A percentile compares a stretch with the other conserved stretches of the same genome.
Evolutionary conservation across 768 basidiomycete species (phyloP).

Genomic region (Mycena rebaudengoi): DNA sequence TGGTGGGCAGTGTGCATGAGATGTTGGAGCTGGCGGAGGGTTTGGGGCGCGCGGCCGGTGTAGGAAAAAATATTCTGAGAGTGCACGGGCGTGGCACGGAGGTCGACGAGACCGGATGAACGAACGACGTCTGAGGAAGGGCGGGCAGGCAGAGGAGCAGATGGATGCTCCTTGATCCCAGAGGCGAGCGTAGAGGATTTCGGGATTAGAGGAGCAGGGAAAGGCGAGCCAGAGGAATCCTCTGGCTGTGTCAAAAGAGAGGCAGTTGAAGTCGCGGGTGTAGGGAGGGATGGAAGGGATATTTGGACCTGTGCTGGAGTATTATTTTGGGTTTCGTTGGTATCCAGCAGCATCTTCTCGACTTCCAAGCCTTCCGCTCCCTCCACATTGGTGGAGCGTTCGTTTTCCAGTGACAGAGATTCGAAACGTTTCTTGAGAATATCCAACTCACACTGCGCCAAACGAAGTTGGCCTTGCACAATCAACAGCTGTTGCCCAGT

Average conservation of each 20-base stretch:
- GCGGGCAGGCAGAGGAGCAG: constrained; percentile 14
- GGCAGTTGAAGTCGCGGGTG: not conserved
- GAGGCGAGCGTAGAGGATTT: too few species aligned
- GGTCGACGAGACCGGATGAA: constrained; percentile 14
- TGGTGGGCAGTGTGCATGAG: constrained; percentile 54
- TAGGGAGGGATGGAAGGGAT: not conserved
- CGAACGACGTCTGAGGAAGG: constrained; percentile 22
- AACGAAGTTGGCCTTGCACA: constrained; percentile 37
- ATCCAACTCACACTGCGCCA: constrained; percentile 40
- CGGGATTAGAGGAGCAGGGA: too few species aligned
- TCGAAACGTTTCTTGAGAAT: constrained; percentile 40
- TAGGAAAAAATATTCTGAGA: not conserved
- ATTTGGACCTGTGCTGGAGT: not conserved
- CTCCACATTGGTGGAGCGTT: constrained; percentile 3
- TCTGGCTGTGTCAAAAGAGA: not conserved
- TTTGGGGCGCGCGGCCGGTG: constrained; percentile 39
- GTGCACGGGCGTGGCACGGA: not conserved
- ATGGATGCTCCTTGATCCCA: too few species aligned
- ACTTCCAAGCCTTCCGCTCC: constrained; percentile 11
- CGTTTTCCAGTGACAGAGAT: not conserved
- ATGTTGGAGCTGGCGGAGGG: constrained; percentile 49
- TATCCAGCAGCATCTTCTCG: constrained; percentile 20
- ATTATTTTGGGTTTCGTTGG: constrained; percentile 1
- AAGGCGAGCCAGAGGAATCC: not conserved
- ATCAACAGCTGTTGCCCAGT: constrained; percentile 33